A percentile compares a stretch with the other conserved stretches of the same genome.
phyloP scores from a whole-genome alignment of 495 filamentous ascomycete genomes.

The Aspergillus sparsus region DNA sequence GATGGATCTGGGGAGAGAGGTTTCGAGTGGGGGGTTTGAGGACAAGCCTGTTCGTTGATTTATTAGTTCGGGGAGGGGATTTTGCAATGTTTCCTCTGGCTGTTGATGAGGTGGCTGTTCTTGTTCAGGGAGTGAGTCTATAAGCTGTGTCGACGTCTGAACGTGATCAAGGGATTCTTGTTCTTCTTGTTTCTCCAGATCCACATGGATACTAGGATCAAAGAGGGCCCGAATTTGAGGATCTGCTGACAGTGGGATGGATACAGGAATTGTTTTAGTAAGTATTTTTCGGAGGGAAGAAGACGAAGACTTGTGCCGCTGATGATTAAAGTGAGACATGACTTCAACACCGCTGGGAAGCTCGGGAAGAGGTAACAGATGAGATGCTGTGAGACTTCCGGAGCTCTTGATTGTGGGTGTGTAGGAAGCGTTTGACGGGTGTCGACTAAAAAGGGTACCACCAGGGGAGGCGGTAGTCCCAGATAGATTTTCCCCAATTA shows the following conservation, averaged over 20 bases:
- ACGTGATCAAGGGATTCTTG: background rate
- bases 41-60: background rate
- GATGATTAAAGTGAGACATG: constrained; percentile 29
- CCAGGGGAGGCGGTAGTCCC: constrained; percentile 35
- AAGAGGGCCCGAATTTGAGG: constrained; percentile 47
- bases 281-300: constrained; percentile 43
- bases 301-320: constrained; percentile 40
- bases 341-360: constrained; percentile 25
- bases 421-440: constrained; percentile 29
- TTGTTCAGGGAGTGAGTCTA: constrained; percentile 8
- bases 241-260: constrained; percentile 40
- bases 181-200: constrained; percentile 36
- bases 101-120: constrained; percentile 7
- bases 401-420: constrained; percentile 36
- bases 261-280: constrained; percentile 38
- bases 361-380: constrained; percentile 23
- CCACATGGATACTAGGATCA: constrained; percentile 32
- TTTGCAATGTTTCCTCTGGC: constrained; percentile 7
- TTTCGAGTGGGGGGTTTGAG: constrained; percentile 9
- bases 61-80: background rate
- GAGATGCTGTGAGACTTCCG: constrained; percentile 25
- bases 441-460: constrained; percentile 28
- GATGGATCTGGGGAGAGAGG: constrained; percentile 30
- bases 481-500: constrained; percentile 33
- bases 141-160: background rate